A percentile compares a stretch with the other conserved stretches of the same genome.
Conservation (phyloP, 495 filamentous ascomycete species). For the Chaetomium cochliodes region DNA sequence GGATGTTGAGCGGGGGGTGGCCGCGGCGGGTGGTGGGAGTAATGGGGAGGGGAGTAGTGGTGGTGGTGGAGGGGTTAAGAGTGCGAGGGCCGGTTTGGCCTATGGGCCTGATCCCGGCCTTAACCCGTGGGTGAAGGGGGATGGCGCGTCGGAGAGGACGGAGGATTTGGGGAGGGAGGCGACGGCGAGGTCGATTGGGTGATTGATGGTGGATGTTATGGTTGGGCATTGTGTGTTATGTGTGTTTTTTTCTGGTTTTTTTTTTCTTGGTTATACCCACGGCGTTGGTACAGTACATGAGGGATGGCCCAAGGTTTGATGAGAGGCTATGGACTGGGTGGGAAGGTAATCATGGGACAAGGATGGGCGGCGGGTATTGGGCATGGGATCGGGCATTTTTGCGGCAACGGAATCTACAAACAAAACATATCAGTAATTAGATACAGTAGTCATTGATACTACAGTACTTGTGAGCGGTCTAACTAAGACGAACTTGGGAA, state of each 20-base stretch:
- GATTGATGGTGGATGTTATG: neutral
- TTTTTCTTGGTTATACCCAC: neutral
- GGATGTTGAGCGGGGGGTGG: constrained; percentile 1
- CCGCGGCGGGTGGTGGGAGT: neutral
- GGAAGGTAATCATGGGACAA: neutral
- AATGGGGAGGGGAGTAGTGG: neutral
- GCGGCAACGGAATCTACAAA: neutral
- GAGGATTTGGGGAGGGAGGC: constrained; percentile 13
- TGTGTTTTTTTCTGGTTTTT: neutral
- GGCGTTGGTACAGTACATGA: neutral
- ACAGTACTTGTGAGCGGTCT: too few relatives aligned
- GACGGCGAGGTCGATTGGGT: constrained; percentile 18
- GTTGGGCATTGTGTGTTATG: neutral
- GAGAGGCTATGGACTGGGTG: neutral
- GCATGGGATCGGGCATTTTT: neutral
- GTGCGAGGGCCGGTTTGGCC: neutral
- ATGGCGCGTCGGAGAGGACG: constrained; percentile 9
- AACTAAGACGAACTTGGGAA: too few relatives aligned
- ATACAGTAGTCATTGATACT: neutral
- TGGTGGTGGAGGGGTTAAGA: neutral
- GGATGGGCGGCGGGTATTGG: neutral
- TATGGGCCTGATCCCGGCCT: too few relatives aligned
- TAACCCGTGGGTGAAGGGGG: constrained; percentile 9
- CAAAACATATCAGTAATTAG: neutral
- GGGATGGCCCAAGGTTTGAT: neutral